Evolutionary conservation across 176 grass and related monocot genomes (phyloP), one percentile per base, ranked within the genome.

Genomic region (Coix lacrymajobi): DNA sequence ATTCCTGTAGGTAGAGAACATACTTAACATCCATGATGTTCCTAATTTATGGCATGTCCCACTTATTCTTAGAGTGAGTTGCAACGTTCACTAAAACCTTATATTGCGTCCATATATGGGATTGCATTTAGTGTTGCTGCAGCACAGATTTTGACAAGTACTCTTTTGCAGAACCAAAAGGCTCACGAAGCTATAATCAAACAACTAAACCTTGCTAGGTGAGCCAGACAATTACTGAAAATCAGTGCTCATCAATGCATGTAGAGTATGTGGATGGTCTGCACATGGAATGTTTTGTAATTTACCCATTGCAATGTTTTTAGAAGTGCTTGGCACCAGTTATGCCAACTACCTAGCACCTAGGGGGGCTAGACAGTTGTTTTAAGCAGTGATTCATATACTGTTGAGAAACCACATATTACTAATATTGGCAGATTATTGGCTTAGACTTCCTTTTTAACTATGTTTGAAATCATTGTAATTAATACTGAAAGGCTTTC

Each of bases 21-120:
- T 98, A 84, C 89, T 98, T 61, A 87, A 93, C 88, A 96, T 98
- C 45, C 89, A 98, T 85, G 96, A 98, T 75, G 96, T 96, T 64
- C 96, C 96, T 56, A 98, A 98, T 77, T 83, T 98, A 85, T 98
- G 96, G 96, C 96, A 98, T 85, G 83, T 98, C 57, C 96, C 96
- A 33, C 89, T 98, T 67, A 84, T 96, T 84, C 96, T 98, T 85
- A 92, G 87, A 86, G 96, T 98, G 65, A 93, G 96, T 92, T 79
- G 64, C 37, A 56, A 49, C 25, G 19, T 86, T 68, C 60, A 4
- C 43, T 32, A 61, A 78, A 72, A 71, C 17, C 78, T 85, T 77
- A 19, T 74, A 15, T 74, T 75, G 6, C 56, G 62, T 72, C 36
- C 8, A 6, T 60, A 25, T 58, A 70, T 75, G 5, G 5, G 38